phyloP scores from a whole-genome alignment of 225 moss, liverwort and hornwort genomes.

The Polytrichum formosum region DNA sequence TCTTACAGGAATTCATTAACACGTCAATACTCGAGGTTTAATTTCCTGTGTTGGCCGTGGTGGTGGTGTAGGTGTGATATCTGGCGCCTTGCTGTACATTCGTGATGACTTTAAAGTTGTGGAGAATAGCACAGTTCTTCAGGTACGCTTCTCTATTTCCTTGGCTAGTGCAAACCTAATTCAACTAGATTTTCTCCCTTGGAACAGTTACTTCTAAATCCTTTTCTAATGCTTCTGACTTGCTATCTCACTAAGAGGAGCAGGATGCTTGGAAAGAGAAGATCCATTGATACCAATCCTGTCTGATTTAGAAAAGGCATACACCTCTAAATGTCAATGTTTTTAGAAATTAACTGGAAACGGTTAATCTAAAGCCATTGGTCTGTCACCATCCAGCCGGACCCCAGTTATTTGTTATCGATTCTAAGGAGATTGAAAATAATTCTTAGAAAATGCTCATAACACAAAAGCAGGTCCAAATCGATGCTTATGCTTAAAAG shows the following conservation, averaged over 20 bases:
- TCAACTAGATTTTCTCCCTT: too few relatives aligned
- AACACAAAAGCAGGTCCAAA: too few relatives aligned
- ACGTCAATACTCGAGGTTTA: background rate
- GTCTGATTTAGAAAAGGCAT: too few relatives aligned
- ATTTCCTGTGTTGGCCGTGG: background rate
- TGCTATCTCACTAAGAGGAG: too few relatives aligned
- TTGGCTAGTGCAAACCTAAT: background rate
- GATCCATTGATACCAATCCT: too few relatives aligned
- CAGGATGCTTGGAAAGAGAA: too few relatives aligned
- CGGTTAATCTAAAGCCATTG: background rate
- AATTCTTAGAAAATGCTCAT: background rate
- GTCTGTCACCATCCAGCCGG: background rate
- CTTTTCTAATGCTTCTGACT: too few relatives aligned
- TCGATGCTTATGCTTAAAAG: too few relatives aligned
- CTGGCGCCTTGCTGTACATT: conserved; percentile 48
- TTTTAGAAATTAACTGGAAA: too few relatives aligned
- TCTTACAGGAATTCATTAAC: too few relatives aligned
- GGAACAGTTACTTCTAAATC: too few relatives aligned
- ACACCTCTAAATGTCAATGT: too few relatives aligned
- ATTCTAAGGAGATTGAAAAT: background rate
- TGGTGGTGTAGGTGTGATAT: conserved; percentile 37
- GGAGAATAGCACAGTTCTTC: conserved; percentile 27
- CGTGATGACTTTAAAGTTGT: conserved; percentile 36
- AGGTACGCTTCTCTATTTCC: conserved; percentile 9
- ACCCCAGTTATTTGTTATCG: background rate